These are phyloP conservation scores for Rhizophlyctis rosea DNA, from an alignment of 192 early-diverging fungal species.

Conservation along the genomic window DNA sequence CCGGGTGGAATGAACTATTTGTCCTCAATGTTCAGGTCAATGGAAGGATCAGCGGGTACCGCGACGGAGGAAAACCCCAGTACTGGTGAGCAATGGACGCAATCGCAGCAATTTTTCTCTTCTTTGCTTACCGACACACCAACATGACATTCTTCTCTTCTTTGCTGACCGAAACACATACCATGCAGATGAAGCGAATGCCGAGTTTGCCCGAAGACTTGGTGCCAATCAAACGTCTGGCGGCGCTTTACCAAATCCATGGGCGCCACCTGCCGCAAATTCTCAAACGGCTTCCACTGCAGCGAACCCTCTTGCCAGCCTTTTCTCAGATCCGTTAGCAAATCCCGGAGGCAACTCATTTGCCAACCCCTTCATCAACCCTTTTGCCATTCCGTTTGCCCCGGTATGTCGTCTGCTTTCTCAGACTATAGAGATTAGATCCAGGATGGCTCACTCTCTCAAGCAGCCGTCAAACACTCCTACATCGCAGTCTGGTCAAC, in stretches of 20 bases:
- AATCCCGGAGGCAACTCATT: not conserved
- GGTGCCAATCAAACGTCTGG: constrained; percentile 22
- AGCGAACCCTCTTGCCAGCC: constrained; percentile 6
- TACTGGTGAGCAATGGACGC: constrained; percentile 1
- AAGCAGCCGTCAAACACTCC: not conserved
- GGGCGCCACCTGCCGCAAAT: constrained; percentile 26
- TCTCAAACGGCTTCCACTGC: not conserved
- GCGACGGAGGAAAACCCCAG: constrained; percentile 18
- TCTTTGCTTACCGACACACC: not conserved
- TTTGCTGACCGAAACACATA: not conserved
- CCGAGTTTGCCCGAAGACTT: constrained; percentile 21
- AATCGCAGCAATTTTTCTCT: not conserved
- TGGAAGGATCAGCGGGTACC: constrained; percentile 15
- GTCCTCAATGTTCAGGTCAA: constrained; percentile 24
- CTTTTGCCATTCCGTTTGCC: not conserved
- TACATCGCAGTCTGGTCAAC: not conserved
- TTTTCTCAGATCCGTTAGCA: constrained; percentile 6
- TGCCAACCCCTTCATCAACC: not conserved
- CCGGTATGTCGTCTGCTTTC: not conserved
- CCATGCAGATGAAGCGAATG: constrained; percentile 35
- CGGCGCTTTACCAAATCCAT: constrained; percentile 37
- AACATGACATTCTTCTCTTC: too few species aligned
- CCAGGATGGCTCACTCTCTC: not conserved
- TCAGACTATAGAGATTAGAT: constrained; percentile 3
- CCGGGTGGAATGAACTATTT: constrained; percentile 38